Percentiles rank a stretch among this genome's conserved stretches.
Evolutionary conservation across 1,139 yeast species (phyloP).

Genomic region (Meyerozyma smithsonii): DNA sequence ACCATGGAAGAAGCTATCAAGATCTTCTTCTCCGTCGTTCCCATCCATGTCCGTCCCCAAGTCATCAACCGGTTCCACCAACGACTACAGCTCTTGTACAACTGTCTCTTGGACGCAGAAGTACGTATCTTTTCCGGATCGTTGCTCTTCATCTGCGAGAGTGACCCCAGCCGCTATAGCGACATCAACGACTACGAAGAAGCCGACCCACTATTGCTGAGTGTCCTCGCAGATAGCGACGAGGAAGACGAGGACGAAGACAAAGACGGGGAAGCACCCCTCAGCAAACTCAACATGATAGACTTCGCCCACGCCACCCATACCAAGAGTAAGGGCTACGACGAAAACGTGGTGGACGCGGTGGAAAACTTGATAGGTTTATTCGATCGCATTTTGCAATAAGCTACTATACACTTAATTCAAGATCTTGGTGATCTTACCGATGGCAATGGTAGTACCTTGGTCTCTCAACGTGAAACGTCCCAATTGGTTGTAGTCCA

Average conservation of each 20-base stretch:
- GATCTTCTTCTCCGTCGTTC: conserved; percentile 39
- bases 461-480: conserved; percentile 98
- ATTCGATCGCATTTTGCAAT: conserved; percentile 25
- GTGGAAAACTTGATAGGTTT: conserved; percentile 52
- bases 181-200: conserved; percentile 11
- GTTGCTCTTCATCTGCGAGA: conserved; percentile 69
- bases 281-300: conserved; percentile 61
- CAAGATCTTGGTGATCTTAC: conserved; percentile 80
- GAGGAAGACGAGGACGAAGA: conserved; percentile 24
- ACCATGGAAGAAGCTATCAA: conserved; percentile 47
- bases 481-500: conserved; percentile 92
- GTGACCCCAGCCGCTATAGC: conserved; percentile 50
- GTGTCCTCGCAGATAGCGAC: conserved; percentile 15
- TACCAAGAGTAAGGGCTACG: conserved; percentile 62
- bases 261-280: conserved; percentile 21
- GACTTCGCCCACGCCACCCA: conserved; percentile 87
- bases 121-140: conserved; percentile 72
- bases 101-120: conserved; percentile 58
- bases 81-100: conserved; percentile 60
- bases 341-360: conserved; percentile 66
- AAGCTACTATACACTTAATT: conserved; percentile 11
- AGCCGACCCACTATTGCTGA: conserved; percentile 8
- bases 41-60: conserved; percentile 16
- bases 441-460: conserved; percentile 97
- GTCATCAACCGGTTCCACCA: conserved; percentile 36